These are phyloP conservation scores for Syzygium syzygioides DNA, from an alignment of 441 rosid species.

Conservation along the genomic window DNA sequence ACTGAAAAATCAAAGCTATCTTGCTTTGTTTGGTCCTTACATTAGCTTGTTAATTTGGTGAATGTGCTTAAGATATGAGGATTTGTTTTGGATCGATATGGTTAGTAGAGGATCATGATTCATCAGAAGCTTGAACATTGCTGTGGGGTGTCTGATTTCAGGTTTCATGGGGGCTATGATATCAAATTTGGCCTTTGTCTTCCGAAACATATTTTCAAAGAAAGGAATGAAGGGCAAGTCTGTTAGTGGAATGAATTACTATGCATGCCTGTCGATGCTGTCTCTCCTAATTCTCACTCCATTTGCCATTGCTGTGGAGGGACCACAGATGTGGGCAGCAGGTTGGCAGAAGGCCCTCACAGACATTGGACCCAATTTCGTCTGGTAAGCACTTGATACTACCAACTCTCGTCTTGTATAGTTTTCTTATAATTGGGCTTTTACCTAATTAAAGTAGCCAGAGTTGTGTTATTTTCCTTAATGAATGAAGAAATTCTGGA, in stretches of 20 bases:
- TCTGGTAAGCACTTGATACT: slow-evolving; percentile 33
- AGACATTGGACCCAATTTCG: slow-evolving; percentile 50
- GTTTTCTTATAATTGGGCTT: background rate
- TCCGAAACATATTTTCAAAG: slow-evolving; percentile 95
- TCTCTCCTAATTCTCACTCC: slow-evolving; percentile 89
- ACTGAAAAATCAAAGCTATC: background rate
- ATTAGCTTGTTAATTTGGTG: background rate
- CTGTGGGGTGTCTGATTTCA: slow-evolving; percentile 17
- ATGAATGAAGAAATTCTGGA: background rate
- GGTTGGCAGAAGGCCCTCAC: slow-evolving; percentile 50
- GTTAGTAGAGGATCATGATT: background rate
- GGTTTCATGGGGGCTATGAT: slow-evolving; percentile 99
- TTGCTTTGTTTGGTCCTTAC: background rate
- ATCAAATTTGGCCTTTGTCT: slow-evolving; percentile 92
- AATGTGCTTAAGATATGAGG: background rate
- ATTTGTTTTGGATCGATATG: background rate
- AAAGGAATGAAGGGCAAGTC: slow-evolving; percentile 95
- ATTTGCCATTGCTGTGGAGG: slow-evolving; percentile 79
- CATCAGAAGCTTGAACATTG: slow-evolving; percentile 2
- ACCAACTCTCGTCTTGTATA: background rate
- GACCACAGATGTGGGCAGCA: slow-evolving; percentile 69
- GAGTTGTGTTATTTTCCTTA: background rate
- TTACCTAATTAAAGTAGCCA: background rate
- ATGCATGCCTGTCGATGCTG: slow-evolving; percentile 88
- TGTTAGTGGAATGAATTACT: slow-evolving; percentile 90